Evolutionary conservation across 306 rosid species (phyloP), one percentile per base, ranked within the genome.

Genomic region (Parietaria judaica): DNA sequence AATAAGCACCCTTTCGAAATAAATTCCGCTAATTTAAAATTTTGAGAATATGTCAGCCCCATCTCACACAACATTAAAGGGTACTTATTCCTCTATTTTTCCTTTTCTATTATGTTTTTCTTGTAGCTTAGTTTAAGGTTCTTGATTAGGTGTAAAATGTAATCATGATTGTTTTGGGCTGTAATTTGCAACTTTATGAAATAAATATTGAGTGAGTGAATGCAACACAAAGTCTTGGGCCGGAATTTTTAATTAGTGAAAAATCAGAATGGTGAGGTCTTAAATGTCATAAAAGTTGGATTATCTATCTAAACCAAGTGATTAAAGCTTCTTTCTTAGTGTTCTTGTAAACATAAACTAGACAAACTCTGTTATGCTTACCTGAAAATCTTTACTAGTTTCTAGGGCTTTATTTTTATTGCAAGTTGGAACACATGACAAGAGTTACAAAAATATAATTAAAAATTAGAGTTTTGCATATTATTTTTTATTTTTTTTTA

Each of bases 91-190:
- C 31, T 0, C 31, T 23, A 23, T 23, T 23, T 23, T 23, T 2
- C 31, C 31, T 49, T 49, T 49, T 10, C 13, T 41, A 5, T 41
- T 15, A 52, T 12, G 74, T 62, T 52, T 66, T 58, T 62, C 72
- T 66, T 15, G 36, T 65, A 65, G 52, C 65, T 1, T 71, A n/a
- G 69, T 67, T 49, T 69, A 69, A 62, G 55, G 70, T 59, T 68
- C 61, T 10, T 54, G 47, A 47, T 50, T 13, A 39, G 58, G 68
- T 45, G 54, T 62, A 58, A 39, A 51, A 65, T 45, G 54, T 62
- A 58, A 65, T 48, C 70, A 74, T 77, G 84, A 70, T 81, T 79
- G 76, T 54, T 70, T 69, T 79, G 61, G 73, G 62, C 60, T 68
- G 56, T 56, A 58, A 73, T 71, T 64, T 61, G 51, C 48, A 62